phyloP scores from a whole-genome alignment of 495 filamentous ascomycete genomes.

The Lichenothelia convexa region DNA sequence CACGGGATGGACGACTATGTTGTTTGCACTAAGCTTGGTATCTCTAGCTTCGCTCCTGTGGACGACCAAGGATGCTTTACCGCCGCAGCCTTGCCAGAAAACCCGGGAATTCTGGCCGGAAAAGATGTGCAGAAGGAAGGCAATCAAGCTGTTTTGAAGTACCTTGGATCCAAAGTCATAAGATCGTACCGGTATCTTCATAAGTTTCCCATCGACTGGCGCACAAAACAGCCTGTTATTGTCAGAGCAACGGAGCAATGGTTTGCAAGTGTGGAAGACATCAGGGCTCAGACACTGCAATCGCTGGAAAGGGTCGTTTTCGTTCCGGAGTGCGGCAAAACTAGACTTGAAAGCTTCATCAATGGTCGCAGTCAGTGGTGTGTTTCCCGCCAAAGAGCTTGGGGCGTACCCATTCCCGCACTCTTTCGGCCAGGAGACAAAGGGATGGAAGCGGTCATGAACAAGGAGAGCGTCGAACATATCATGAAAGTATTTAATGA shows the following conservation, averaged over 20 bases:
- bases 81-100: constrained; percentile 45
- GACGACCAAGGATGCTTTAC: constrained; percentile 69
- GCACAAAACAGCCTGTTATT: constrained; percentile 81
- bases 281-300: constrained; percentile 51
- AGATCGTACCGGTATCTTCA: constrained; percentile 52
- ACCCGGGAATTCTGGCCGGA: constrained; percentile 41
- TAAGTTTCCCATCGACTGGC: constrained; percentile 97
- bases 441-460: constrained; percentile 46
- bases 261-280: constrained; percentile 79
- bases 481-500: constrained; percentile 63
- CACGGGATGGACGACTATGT: constrained; percentile 96
- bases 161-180: constrained; percentile 42
- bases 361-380: constrained; percentile 89
- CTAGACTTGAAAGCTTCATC: constrained; percentile 65
- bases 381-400: constrained; percentile 91
- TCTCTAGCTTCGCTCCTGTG: constrained; percentile 60
- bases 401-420: constrained; percentile 91
- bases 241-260: constrained; percentile 87
- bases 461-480: constrained; percentile 60
- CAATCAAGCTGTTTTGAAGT: constrained; percentile 45
- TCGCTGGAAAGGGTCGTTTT: constrained; percentile 58
- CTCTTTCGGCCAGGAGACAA: constrained; percentile 48
- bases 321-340: constrained; percentile 50
- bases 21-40: constrained; percentile 45
- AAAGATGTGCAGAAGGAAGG: constrained; percentile 46